Conservation (phyloP, 2,329 filamentous ascomycete genomes). For the Neofusicoccum sp. region DNA sequence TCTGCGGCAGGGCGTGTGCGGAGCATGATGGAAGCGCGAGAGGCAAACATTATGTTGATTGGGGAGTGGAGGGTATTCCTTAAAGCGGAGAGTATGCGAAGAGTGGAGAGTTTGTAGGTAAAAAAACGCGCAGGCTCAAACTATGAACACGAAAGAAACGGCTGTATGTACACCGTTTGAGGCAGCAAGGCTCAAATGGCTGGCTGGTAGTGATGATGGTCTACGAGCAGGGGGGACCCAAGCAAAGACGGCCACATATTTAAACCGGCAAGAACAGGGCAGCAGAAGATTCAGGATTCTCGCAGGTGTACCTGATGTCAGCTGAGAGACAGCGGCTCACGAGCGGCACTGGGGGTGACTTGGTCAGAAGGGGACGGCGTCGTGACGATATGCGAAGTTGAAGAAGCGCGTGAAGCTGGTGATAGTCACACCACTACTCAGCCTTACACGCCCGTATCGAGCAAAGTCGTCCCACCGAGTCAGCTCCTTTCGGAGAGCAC, state of each 20-base stretch:
- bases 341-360: too few relatives aligned
- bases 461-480: too few relatives aligned
- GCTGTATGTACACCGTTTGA: not conserved
- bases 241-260: too few relatives aligned
- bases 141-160: not conserved
- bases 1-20: not conserved
- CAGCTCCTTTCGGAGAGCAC: conserved; percentile 1
- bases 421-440: not conserved
- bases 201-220: not conserved
- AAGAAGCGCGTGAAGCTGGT: not conserved
- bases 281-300: too few relatives aligned
- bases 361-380: too few relatives aligned
- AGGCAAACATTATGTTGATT: not conserved
- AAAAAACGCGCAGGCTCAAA: not conserved
- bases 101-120: not conserved
- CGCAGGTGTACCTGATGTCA: too few relatives aligned
- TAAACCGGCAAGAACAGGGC: too few relatives aligned
- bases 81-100: not conserved
- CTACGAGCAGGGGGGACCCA: not conserved
- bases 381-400: too few relatives aligned
- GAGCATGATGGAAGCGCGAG: not conserved
- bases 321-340: too few relatives aligned
- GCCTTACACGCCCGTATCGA: not conserved
- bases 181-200: too few relatives aligned
- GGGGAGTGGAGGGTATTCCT: not conserved